Evolutionary conservation across 2,329 filamentous ascomycete genomes (phyloP), one percentile per base, ranked within the genome.

Genomic region (Fusarium sterilihyphosum): DNA sequence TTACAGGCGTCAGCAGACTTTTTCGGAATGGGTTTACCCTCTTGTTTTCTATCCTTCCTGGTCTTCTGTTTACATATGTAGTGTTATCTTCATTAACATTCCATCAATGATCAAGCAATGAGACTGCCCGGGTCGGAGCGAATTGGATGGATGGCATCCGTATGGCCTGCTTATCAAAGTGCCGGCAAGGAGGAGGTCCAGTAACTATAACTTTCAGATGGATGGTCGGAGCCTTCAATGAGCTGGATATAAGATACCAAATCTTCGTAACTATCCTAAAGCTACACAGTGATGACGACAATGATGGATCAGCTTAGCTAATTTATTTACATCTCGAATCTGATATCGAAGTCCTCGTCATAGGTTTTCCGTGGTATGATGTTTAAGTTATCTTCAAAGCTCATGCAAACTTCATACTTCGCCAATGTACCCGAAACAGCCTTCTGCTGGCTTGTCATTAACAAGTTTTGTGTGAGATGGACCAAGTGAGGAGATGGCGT

Each of bases 1-100:
- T 59, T 59, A 58, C n/a, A 69, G 52, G 43, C 62, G 65, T 71
- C 69, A 62, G 65, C 66, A 54, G 67, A 66, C 40, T 70, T 66
- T 70, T 66, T 70, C 22, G 22, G 26, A 44, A 38, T 35, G 43
- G 17, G 9, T 37, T 65, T 38, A 37, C 31, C n/a, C 43, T 43
- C 43, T 20, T 62, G 26, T 26, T 38, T 61, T 49, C 54, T 40
- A 43, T 22, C 43, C 31, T 33, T 70, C 40, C 20, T 37, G 16
- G 52, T n/a, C 35, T 57, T 43, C 46, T 43, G 43, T 33, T 52
- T 26, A 35, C 33, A 37, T 17, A 54, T n/a, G 26, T 50, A 35
- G 16, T 13, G 16, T 38, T 54, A 37, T 37, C 49, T 37, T 56
- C 9, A 31, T 67, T 29, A 17, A 65, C 33, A 60, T 40, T 35